Percentiles rank a stretch among this genome's conserved stretches.
These are phyloP conservation scores for Phtheirospermum japonicum DNA, from an alignment of 257 asterid genomes.

Conservation along the genomic window DNA sequence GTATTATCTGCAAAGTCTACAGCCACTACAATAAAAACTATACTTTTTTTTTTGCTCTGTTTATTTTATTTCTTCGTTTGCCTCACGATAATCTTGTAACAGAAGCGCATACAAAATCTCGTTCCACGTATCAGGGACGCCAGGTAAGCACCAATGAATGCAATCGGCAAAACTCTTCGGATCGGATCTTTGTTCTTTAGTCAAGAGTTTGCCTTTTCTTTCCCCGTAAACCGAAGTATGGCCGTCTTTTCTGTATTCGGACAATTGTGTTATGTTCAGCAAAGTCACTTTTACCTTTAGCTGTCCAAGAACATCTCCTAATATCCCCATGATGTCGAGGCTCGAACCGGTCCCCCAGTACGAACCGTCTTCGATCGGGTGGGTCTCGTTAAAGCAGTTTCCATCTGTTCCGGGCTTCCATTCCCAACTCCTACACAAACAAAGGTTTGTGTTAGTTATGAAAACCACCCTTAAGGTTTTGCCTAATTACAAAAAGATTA, in stretches of 20 bases:
- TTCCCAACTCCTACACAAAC: constrained; percentile 71
- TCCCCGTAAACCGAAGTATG: constrained; percentile 79
- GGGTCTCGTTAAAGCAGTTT: constrained; percentile 70
- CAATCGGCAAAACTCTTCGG: constrained; percentile 78
- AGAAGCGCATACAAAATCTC: constrained; percentile 67
- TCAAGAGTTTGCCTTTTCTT: constrained; percentile 77
- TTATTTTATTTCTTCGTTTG: constrained; percentile 20
- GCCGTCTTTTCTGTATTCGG: constrained; percentile 80
- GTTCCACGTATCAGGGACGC: constrained; percentile 90
- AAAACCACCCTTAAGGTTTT: not conserved
- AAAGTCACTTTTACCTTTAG: constrained; percentile 48
- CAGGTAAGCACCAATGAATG: constrained; percentile 99
- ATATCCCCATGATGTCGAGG: constrained; percentile 63
- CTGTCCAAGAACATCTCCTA: constrained; percentile 42
- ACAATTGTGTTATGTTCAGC: constrained; percentile 73
- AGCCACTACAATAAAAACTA: too few relatives aligned
- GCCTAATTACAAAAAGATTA: not conserved
- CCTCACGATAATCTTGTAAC: constrained; percentile 73
- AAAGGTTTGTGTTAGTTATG: not conserved
- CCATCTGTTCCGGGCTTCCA: constrained; percentile 81
- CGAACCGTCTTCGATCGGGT: constrained; percentile 52
- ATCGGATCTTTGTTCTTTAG: constrained; percentile 60
- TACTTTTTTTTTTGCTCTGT: too few relatives aligned
- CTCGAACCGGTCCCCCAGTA: constrained; percentile 89
- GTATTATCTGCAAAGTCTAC: too few relatives aligned